Base-by-base conservation (phyloP, 768 basidiomycete species). In the Neoboletus magnificus region DNA sequence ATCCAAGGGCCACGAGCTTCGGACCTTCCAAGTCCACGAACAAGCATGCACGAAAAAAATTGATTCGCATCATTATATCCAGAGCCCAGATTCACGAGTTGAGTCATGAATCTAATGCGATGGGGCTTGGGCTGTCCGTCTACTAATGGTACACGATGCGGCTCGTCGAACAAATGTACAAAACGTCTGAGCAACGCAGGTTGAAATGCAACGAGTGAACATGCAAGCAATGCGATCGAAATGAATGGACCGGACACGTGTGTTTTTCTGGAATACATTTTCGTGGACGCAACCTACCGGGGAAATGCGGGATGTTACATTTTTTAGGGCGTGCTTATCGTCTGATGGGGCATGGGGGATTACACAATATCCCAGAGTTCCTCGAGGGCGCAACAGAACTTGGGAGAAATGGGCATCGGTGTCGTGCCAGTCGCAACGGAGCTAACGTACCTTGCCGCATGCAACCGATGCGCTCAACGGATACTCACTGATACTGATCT, bases 401-500 rank as follows among this genome's bases (percentile, higher is more conserved):
- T 61, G 33, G 22, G 13, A 37, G 25, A 35, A 54, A 44, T n/a
- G 29, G 29, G 52, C 50, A 29, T 62, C 16, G 8, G 52, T 33
- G 42, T 51, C 53, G 20, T 18, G 36, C 12, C 32, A 58, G 32
- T 29, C 43, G 43, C 23, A 50, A 37, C 18, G 39, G 43, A 23
- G 25, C 62, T 0, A 12, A 61, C 86, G 62, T 66, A 96, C 95
- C 84, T 98, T 98, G 57, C 96, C 96, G 66, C 96, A 98, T 20
- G 96, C 95, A 27, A 98, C 95, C 50, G 87, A 87, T 25, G 94
- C 94, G 65, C 92, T 95, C 46, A 97, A 74, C 3, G 92, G 82
- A 73, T 95, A 99, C 64, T 97, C 87, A 65, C 91, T 94, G 73
- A 99, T 93, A 59, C 91, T 85, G 64, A 98, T 93, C 76, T 99